Evolutionary conservation across 257 asterid species (phyloP), one percentile per base, ranked within the genome.

Genomic region (Avicennia marina): DNA sequence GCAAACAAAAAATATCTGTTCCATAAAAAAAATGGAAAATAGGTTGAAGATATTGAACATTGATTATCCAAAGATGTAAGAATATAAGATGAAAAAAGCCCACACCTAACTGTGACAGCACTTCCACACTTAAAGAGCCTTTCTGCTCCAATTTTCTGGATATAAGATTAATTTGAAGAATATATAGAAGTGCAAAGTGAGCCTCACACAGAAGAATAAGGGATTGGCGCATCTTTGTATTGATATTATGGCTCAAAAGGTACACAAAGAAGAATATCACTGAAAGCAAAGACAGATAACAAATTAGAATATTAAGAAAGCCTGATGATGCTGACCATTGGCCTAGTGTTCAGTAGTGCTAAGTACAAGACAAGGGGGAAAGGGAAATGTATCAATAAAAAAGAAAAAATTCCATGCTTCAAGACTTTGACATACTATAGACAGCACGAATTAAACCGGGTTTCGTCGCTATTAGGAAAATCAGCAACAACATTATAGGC

Each of bases 371-470:
- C n/a, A 38, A 9, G 11, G 16, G 8, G 51, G 10, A 42, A 11
- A 21, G 20, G 16, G 25, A 50, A n/a, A 21, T 19, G 8, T 7
- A 31, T 26, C 17, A 26, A 50, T 5, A 1, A 26, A 26, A 26
- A 50, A 50, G 19, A 22, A 2, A 56, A 21, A 62, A 27, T 48
- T 45, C 56, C n/a, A n/a, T n/a, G n/a, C n/a, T n/a, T n/a, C n/a
- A n/a, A 42, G 58, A 49, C 52, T 68, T 54, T 46, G 32, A 75
- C 99, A 48, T 86, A 93, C 99, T 78, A 77, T 93, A 93, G 51
- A 86, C 68, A 65, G 97, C 97, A 76, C 89, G 99, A 77, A 82
- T 64, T 71, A 89, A 72, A 70, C 99, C 99, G 62, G 99, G 96
- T 72, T 81, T 93, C 60, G 78, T 81, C 48, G 99, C 97, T 57